phyloP scores from a whole-genome alignment of 257 asterid genomes.

The Penstemon davidsonii region DNA sequence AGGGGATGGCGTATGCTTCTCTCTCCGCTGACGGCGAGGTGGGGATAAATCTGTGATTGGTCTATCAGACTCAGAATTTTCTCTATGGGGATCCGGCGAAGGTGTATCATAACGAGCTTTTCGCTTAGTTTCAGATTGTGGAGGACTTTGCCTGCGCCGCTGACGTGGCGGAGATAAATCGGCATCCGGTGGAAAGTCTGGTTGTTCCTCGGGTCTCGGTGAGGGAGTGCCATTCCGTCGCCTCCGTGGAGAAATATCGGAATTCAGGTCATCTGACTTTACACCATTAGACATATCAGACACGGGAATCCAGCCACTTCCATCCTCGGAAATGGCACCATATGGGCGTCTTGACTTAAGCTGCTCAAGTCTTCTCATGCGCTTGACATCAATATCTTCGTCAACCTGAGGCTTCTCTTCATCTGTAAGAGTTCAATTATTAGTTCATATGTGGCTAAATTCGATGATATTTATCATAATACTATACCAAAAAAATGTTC shows the following conservation, averaged over 20 bases:
- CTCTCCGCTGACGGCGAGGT: slow-evolving; percentile 43
- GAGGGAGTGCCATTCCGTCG: slow-evolving; percentile 53
- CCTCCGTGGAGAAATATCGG: slow-evolving; percentile 57
- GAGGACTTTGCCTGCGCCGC: slow-evolving; percentile 19
- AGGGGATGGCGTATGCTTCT: slow-evolving; percentile 33
- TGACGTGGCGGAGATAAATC: slow-evolving; percentile 51
- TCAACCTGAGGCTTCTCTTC: slow-evolving; percentile 85
- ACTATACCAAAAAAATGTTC: not conserved
- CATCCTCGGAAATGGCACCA: slow-evolving; percentile 86
- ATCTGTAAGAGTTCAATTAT: slow-evolving; percentile 35
- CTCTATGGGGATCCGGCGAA: slow-evolving; percentile 41
- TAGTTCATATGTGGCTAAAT: slow-evolving; percentile 12
- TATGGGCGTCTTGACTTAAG: slow-evolving; percentile 54
- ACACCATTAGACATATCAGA: slow-evolving; percentile 31
- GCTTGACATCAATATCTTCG: slow-evolving; percentile 83
- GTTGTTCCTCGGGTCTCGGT: slow-evolving; percentile 37
- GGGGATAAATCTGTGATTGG: slow-evolving; percentile 53
- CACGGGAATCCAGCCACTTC: slow-evolving; percentile 90
- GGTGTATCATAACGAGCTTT: slow-evolving; percentile 54
- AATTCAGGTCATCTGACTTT: slow-evolving; percentile 25
- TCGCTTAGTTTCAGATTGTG: slow-evolving; percentile 27
- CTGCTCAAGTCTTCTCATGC: slow-evolving; percentile 74
- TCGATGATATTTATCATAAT: slow-evolving; percentile 17
- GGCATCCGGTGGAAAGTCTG: slow-evolving; percentile 23
- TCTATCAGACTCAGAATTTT: slow-evolving; percentile 29